Base-by-base conservation (phyloP, 176 grass and related monocot genomes). In the Themeda triandra region DNA sequence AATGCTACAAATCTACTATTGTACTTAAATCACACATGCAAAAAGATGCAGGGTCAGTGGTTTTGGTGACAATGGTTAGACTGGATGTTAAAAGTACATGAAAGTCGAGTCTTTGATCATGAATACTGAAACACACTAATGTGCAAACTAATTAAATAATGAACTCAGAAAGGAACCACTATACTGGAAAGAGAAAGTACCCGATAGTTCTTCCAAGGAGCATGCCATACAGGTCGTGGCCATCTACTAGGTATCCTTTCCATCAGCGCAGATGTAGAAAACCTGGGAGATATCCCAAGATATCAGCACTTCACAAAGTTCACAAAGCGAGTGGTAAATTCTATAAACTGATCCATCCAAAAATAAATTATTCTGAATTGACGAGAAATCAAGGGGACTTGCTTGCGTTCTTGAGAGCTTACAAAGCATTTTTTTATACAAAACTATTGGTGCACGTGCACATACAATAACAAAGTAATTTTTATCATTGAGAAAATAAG, bases 171-270 rank as follows among this genome's bases (percentile, higher is more conserved):
- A n/a, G n/a, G n/a, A n/a, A n/a, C n/a, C n/a, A n/a, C n/a, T n/a
- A n/a, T n/a, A n/a, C n/a, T n/a, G n/a, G n/a, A n/a, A n/a, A n/a
- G n/a, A n/a, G n/a, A 63, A n/a, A 36, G 28, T 92, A 96, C 97
- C 81, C 97, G 82, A 88, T 96, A 99, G 62, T 96, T 99, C 83
- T 96, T 99, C 97, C 93, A 99, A 60, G 93, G 97, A 88, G 93
- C 83, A 91, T 94, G 97, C 97, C 97, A 99, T 76, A 63, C 30
- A 81, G 97, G 97, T 69, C 92, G 80, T 49, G 97, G 97, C 97
- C 97, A 99, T 84, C 92, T 91, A 92, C 93, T 96, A 79, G 93
- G 89, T 81, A 99, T 87, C 87, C 97, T 99, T 86, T 96, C 97
- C 87, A 96, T 93, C 18, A 96, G 71, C 82, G 97, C 93, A 82